Evolutionary conservation across 257 asterid species (phyloP), one percentile per base, ranked within the genome.

Genomic region (Solanum commersonii): DNA sequence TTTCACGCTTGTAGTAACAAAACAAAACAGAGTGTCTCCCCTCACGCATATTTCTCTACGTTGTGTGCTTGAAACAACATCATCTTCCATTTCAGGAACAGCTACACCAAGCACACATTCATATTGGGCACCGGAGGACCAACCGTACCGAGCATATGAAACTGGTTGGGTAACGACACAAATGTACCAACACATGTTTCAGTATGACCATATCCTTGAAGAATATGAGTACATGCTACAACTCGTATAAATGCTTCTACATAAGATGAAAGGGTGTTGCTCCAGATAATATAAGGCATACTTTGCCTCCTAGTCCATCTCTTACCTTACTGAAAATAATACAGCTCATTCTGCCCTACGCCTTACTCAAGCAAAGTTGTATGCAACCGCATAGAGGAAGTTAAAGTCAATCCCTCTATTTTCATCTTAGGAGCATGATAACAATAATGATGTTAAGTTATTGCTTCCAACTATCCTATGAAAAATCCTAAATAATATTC

Each of bases 181-280:
- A 97, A 96, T 86, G 99, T 94, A 87, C 99, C 99, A 25, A 95
- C 99, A 91, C 98, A 96, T 84, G 98, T 92, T 92, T 97, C 99
- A 4, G 98, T 95, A 93, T 95, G 90, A 49, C 99, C 98, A 76
- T 97, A 97, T 94, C 99, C 99, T 90, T 97, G 99, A 89, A 96
- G 98, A 86, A 96, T 98, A 88, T 94, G 91, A 90, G 95, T 74
- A 79, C 99, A 91, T 86, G 99, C 85, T 33, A 96, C 99, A 38
- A 96, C 98, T 91, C 96, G 91, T 78, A 97, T 90, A 93, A 73
- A 95, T 90, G 95, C 96, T 88, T 97, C 99, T 40, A 96, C 96
- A 81, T 97, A 98, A 56, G 98, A 89, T 88, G 98, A 96, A 86
- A 97, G 99, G 79, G 99, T 40, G 99, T 85, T 46, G 56, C 20